A percentile compares a stretch with the other conserved stretches of the same genome.
These are phyloP conservation scores for Claviceps spartinae DNA, from an alignment of 2,329 filamentous ascomycete genomes.

Conservation along the genomic window DNA sequence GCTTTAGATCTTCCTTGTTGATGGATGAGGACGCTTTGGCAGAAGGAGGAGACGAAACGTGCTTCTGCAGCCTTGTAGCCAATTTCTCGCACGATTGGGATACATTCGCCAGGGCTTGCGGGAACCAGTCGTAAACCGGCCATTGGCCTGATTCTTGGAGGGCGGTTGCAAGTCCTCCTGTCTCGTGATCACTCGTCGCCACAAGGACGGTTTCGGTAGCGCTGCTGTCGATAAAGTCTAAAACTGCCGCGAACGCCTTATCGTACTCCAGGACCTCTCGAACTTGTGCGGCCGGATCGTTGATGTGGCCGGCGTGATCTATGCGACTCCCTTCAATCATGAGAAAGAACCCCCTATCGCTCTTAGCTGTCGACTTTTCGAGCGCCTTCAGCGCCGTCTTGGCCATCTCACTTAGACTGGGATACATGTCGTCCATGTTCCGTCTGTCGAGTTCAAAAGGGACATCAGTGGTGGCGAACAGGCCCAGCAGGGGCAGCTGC, in stretches of 20 bases:
- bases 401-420: slow-evolving; percentile 85
- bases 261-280: slow-evolving; percentile 95
- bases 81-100: slow-evolving; percentile 69
- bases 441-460: slow-evolving; percentile 89
- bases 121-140: slow-evolving; percentile 63
- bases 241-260: slow-evolving; percentile 64
- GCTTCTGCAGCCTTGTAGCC: slow-evolving; percentile 43
- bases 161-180: slow-evolving; percentile 73
- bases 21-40: neutral
- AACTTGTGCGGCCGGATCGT: slow-evolving; percentile 73
- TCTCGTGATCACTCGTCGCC: slow-evolving; percentile 90
- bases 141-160: slow-evolving; percentile 45
- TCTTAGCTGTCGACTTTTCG: slow-evolving; percentile 66
- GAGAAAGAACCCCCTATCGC: slow-evolving; percentile 88
- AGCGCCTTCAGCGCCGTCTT: slow-evolving; percentile 67
- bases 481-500: slow-evolving; percentile 69
- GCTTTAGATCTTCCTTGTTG: slow-evolving; percentile 29
- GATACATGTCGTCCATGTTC: slow-evolving; percentile 65
- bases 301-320: slow-evolving; percentile 82
- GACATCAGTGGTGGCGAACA: slow-evolving; percentile 72
- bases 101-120: slow-evolving; percentile 58
- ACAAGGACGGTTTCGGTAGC: slow-evolving; percentile 68
- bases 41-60: slow-evolving; percentile 30
- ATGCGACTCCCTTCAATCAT: slow-evolving; percentile 98
- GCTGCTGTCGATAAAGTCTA: slow-evolving; percentile 71